Base-by-base conservation (phyloP, 352 stramenopile genomes). In the Phytopythium ostracodes region DNA sequence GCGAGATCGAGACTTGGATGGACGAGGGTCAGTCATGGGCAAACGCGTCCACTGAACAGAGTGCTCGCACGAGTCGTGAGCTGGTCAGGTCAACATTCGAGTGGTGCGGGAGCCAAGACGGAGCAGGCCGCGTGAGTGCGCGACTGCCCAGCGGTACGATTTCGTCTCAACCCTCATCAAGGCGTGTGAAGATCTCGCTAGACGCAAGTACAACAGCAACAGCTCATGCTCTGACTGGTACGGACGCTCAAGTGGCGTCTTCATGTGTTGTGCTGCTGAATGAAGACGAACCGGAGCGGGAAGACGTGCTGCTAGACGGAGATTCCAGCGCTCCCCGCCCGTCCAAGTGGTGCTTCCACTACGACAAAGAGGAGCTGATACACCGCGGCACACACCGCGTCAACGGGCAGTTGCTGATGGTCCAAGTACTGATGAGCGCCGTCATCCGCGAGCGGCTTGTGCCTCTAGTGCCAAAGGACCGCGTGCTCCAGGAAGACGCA, bases 1-100 rank as follows among this genome's bases (percentile, higher is more conserved):
- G 63, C 7, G 70, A 91, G 38, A 61, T 92, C 12, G 83, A 91
- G 50, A 71, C 81, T 4, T 89, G 65, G 67, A 71, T 89, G 11
- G 15, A 56, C 0, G 29, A 59, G 7, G 38, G 63, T 47, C 55
- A 58, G 4, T 75, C 77, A 4, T 92, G 83, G 83, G n/a, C 64
- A 1, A 65, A 52, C 9, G 70, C 71, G 8, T 40, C 56, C 4
- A 55, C 46, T 4, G 44, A 17, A 0, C 57, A 76, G 20, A 63
- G 70, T 14, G 40, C 50, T 55, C 49, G 18, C 0, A 63, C 71
- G 29, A 75, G 61, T 55, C 76, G 54, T 1, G 55, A 75, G 17
- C n/a, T 86, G 12, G 67, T 70, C 14, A 51, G 49, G 9, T 29
- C 55, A 6, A 56, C 47, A 10, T 86, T 85, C 42, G 53, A 64